Base-by-base conservation (phyloP, 2,329 filamentous ascomycete genomes). In the Pezicula radicicola region DNA sequence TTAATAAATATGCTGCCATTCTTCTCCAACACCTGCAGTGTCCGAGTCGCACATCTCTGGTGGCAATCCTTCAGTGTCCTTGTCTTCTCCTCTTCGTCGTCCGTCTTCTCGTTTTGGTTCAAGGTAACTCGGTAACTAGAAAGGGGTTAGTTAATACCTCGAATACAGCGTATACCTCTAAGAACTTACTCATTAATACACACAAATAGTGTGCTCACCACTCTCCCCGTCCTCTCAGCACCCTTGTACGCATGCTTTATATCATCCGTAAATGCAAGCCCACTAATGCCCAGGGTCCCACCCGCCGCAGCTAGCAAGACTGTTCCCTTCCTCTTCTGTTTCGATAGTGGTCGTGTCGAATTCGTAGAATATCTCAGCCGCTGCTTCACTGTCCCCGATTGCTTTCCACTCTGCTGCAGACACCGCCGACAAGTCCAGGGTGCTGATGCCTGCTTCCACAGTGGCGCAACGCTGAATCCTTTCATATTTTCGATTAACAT, bases 1-100 rank as follows among this genome's bases (percentile, higher is more conserved):
- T 99, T 99, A 69, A 99, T 97, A 63, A 97, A 99, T 57, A 99
- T 96, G 27, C 93, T 96, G 25, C 95, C 94, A 70, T 97, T 97
- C 76, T 89, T 91, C 77, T 99, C 94, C 58, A 97, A 74, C 2
- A 95, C 92, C 52, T 79, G 81, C 40, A 97, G 75, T 1, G 94
- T 97, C 55, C 94, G 84, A 63, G 91, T 81, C 28, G 94, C 94
- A 72, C 94, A 99, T 70, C 94, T 83, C 68, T 95, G 88, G 71
- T 99, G 94, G 66, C 94, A 97, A 57, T 85, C 85, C 60, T 84
- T 88, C 48, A 99, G 75, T 36, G 87, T 70, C n/a, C 71, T 75
- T n/a, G 81, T 75, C 65, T 84, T 83, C 67, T 90, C 82, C 48
- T 82, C 78, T 37, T 80, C 75, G 55, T 89, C 80, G 18, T 84